phyloP scores from a whole-genome alignment of 805 yeast genomes.

The Ogataea methylovora region DNA sequence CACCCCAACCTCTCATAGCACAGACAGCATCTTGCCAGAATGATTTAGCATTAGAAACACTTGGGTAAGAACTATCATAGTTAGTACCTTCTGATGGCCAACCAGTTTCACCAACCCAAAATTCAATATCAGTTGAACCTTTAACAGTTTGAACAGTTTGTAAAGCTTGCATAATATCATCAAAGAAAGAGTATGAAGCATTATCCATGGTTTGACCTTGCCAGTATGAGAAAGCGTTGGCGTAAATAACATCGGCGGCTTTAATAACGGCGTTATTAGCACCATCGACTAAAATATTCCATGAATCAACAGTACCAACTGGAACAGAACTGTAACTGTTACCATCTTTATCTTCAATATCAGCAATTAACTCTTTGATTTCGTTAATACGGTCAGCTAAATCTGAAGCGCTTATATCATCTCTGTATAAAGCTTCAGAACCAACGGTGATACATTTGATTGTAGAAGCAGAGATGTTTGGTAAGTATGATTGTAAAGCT shows the following conservation, averaged over 20 bases:
- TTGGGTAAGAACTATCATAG: constrained; percentile 61
- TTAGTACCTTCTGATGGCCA: constrained; percentile 88
- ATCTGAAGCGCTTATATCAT: constrained; percentile 66
- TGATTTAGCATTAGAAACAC: constrained; percentile 61
- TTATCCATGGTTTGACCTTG: constrained; percentile 86
- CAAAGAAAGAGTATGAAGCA: constrained; percentile 87
- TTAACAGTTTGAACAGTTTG: constrained; percentile 79
- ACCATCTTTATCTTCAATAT: constrained; percentile 74
- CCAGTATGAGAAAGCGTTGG: constrained; percentile 98
- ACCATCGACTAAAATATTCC: constrained; percentile 88
- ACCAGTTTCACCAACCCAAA: constrained; percentile 98
- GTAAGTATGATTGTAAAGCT: constrained; percentile 67
- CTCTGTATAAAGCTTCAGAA: constrained; percentile 92
- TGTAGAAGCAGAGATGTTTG: constrained; percentile 58
- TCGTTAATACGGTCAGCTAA: constrained; percentile 63
- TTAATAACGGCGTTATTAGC: constrained; percentile 60
- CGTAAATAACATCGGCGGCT: constrained; percentile 80
- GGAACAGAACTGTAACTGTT: constrained; percentile 60
- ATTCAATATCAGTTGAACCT: constrained; percentile 78
- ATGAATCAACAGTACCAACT: constrained; percentile 94
- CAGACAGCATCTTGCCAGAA: constrained; percentile 89
- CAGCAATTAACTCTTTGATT: constrained; percentile 51
- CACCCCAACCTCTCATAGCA: constrained; percentile 93
- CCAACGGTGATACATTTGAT: constrained; percentile 83
- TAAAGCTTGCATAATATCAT: constrained; percentile 96